Evolutionary conservation across 108 stramenopile species (phyloP).

Genomic region (Stephanodiscus triporus): DNA sequence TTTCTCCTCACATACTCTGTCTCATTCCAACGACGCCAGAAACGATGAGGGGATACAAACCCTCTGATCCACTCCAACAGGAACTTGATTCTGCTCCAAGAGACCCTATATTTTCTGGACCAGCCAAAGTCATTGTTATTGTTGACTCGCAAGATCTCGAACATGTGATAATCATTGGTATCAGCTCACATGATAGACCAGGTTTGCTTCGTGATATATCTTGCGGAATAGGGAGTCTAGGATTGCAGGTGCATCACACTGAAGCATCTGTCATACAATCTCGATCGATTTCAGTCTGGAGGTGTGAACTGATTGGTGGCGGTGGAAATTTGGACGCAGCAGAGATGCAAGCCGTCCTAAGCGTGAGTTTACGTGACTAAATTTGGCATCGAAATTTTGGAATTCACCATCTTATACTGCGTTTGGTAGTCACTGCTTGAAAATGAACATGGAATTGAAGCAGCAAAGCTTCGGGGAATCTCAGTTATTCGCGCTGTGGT

Average conservation of each 20-base stretch:
- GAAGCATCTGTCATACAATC: constrained; percentile 72
- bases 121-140: constrained; percentile 54
- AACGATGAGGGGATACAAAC: constrained; percentile 57
- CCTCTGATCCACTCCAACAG: constrained; percentile 10
- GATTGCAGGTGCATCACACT: constrained; percentile 70
- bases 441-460: constrained; percentile 52
- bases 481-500: constrained; percentile 75
- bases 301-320: constrained; percentile 65
- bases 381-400: neutral
- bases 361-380: constrained; percentile 30
- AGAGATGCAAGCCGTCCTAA: constrained; percentile 67
- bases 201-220: constrained; percentile 80
- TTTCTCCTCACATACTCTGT: neutral
- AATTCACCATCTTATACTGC: neutral
- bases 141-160: constrained; percentile 43
- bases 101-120: constrained; percentile 5
- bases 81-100: neutral
- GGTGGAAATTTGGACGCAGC: constrained; percentile 56
- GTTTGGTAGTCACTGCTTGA: constrained; percentile 51
- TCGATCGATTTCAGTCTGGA: constrained; percentile 81
- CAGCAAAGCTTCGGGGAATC: constrained; percentile 63
- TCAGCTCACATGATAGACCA: constrained; percentile 50
- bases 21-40: constrained; percentile 22
- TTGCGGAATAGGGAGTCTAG: constrained; percentile 55
- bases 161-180: constrained; percentile 55